Base-by-base conservation (phyloP, 2,329 filamentous ascomycete genomes). In the Stagonosporopsis rhizophila region DNA sequence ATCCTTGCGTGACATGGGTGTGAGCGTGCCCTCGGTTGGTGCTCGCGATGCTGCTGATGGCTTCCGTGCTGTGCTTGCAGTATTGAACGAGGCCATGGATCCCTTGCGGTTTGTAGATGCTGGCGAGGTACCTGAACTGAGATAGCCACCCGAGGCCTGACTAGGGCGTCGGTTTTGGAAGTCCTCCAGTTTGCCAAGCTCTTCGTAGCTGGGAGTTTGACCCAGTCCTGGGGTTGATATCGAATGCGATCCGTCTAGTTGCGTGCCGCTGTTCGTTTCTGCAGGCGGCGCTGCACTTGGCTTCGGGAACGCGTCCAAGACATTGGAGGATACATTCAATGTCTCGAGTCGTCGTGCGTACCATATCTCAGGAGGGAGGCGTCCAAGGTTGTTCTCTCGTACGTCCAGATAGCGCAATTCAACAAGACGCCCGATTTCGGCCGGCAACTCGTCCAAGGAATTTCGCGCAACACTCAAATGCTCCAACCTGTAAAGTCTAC, bases 381-480 rank as follows among this genome's bases (percentile, higher is more conserved):
- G 89, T 62, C 89, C 89, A 55, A 99, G 84, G 70, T 98, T 99
- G 79, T 98, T 99, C 71, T 95, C 92, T 61, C 94, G 86, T 17
- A 98, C 84, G 72, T 99, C 94, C 37, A 99, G 82, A 60, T 92
- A 89, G 49, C 87, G 89, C 59, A 99, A 82, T 74, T 98, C 94
- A 0, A 83, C 85, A 22, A 99, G 82, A 62, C 91, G 93, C 5
- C 95, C 95, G 63, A 99, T 92, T 65, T 96, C 92, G 0, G 90
- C 77, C 4, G 95, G 95, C 27, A 99, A 80, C 64, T 91, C 88
- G 58, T 89, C 90, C 3, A 99, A 83, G 0, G 90, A 89, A 72
- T 99, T 99, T 75, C 94, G 91, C 35, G 93, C 92, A 62, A 98
- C 92, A 76, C 92, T 98, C 71, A 99, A 89, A 75, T 96, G 89